Percentiles rank a stretch among this genome's conserved stretches.
Evolutionary conservation across 129 eudicot genomes (phyloP).

Genomic region (Chrysanthemum makinoi): DNA sequence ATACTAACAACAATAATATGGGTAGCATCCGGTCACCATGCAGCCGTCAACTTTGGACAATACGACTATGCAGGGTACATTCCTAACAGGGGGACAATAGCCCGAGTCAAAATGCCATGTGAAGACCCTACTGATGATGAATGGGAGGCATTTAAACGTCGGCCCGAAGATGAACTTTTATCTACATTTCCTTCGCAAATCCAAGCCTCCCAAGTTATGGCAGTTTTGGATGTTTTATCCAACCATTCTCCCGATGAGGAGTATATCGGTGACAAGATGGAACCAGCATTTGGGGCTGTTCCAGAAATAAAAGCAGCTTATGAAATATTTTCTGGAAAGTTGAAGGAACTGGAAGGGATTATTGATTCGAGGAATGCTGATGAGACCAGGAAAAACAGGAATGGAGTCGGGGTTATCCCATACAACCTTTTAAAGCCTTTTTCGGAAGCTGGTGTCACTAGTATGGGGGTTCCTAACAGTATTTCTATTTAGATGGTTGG

Average conservation of each 20-base stretch:
- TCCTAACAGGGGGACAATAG: slow-evolving; percentile 77
- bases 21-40: slow-evolving; percentile 88
- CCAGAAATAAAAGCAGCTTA: slow-evolving; percentile 57
- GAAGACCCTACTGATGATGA: slow-evolving; percentile 67
- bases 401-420: slow-evolving; percentile 81
- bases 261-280: slow-evolving; percentile 54
- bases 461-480: slow-evolving; percentile 78
- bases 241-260: slow-evolving; percentile 86
- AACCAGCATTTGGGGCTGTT: slow-evolving; percentile 50
- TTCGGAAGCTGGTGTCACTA: slow-evolving; percentile 78
- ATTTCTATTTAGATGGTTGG: slow-evolving; percentile 54
- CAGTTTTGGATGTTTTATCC: slow-evolving; percentile 69
- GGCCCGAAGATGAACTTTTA: slow-evolving; percentile 61
- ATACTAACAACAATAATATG: slow-evolving; percentile 71
- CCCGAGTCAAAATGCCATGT: slow-evolving; percentile 62
- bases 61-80: slow-evolving; percentile 70
- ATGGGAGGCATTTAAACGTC: slow-evolving; percentile 39
- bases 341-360: slow-evolving; percentile 60
- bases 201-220: slow-evolving; percentile 80
- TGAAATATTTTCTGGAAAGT: slow-evolving; percentile 44
- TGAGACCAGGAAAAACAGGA: slow-evolving; percentile 43
- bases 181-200: slow-evolving; percentile 65
- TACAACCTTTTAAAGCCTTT: slow-evolving; percentile 70
- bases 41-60: slow-evolving; percentile 94
- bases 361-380: slow-evolving; percentile 65